A percentile compares a stretch with the other conserved stretches of the same genome.
phyloP scores from a whole-genome alignment of 2,329 filamentous ascomycete genomes.

The Pyrenochaeta sp. region DNA sequence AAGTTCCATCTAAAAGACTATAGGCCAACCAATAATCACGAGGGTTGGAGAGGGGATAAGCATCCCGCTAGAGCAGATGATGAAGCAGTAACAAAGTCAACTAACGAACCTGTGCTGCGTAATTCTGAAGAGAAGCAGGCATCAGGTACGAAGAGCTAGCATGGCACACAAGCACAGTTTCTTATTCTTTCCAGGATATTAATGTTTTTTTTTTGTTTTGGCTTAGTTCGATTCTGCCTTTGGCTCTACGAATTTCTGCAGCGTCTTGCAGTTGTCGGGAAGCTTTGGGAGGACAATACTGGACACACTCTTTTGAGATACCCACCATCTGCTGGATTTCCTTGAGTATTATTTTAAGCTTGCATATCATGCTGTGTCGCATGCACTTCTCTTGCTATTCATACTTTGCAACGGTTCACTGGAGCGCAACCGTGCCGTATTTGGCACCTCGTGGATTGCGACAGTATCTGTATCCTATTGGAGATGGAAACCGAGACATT shows the following conservation, averaged over 20 bases:
- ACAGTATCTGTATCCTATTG: too few relatives aligned
- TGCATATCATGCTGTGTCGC: background rate
- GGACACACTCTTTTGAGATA: constrained; percentile 28
- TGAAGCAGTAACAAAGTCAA: constrained; percentile 13
- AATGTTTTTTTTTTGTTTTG: too few relatives aligned
- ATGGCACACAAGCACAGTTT: background rate
- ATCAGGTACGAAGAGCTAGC: constrained; percentile 3
- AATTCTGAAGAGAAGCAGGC: background rate
- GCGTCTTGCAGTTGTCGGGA: background rate
- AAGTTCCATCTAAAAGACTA: constrained; percentile 39
- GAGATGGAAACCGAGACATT: too few relatives aligned
- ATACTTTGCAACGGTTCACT: background rate
- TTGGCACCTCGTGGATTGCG: too few relatives aligned
- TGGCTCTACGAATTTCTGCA: too few relatives aligned
- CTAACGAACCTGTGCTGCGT: constrained; percentile 7
- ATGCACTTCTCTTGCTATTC: background rate
- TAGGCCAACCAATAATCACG: constrained; percentile 27
- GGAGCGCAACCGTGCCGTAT: background rate
- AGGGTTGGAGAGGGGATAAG: constrained; percentile 33
- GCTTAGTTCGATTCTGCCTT: too few relatives aligned
- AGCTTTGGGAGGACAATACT: constrained; percentile 5
- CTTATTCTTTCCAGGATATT: background rate
- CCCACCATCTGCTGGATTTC: constrained; percentile 10
- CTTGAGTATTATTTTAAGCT: background rate
- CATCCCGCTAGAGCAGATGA: constrained; percentile 27